Evolutionary conservation across 2,329 filamentous ascomycete genomes (phyloP), one percentile per base, ranked within the genome.

Genomic region (Venturia carpophila): DNA sequence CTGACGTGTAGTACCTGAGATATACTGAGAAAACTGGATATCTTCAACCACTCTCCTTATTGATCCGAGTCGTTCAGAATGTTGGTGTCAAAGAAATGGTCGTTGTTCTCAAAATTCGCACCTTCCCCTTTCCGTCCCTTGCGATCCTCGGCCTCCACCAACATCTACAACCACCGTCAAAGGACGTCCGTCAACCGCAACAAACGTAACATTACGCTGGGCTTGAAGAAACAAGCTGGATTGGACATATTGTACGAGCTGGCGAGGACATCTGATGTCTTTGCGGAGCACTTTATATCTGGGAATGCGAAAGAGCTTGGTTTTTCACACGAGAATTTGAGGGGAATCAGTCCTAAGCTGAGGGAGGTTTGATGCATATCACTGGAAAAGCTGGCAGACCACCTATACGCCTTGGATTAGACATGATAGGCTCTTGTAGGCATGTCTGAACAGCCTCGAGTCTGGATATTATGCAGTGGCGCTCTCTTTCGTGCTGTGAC

Each of bases 251-350:
- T 79, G 6, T 67, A 75, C 5, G 67, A 73, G 2, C 70, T 81
- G 11, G 73, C 72, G 0, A 73, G 73, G 63, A 67, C 71, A 0
- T 69, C 73, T 9, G 78, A 80, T 66, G 73, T 80, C 1, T 70
- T 79, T 6, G 69, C 79, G 5, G 78, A 80, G 63, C 79, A 80
- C 62, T 79, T 79, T 61, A 69, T 78, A 9, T 77, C 78, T 0
- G 77, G 78, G 2, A 77, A 74, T 27, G 72, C 77, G 67, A 76
- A 79, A 5, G 68, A 74, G 43, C 68, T 79, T 2, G 75, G 76
- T 1, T 68, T 80, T 17, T 77, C 77, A 5, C 80, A 79, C 60
- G 71, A 77, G 7, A 67, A 63, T 4, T 68, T 80, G 41, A 71
- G 69, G 3, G 68, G 71, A 39, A 55, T 73, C 21, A 79, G 80